phyloP scores from a whole-genome alignment of 352 stramenopile species.

The Phytophthora europaea region DNA sequence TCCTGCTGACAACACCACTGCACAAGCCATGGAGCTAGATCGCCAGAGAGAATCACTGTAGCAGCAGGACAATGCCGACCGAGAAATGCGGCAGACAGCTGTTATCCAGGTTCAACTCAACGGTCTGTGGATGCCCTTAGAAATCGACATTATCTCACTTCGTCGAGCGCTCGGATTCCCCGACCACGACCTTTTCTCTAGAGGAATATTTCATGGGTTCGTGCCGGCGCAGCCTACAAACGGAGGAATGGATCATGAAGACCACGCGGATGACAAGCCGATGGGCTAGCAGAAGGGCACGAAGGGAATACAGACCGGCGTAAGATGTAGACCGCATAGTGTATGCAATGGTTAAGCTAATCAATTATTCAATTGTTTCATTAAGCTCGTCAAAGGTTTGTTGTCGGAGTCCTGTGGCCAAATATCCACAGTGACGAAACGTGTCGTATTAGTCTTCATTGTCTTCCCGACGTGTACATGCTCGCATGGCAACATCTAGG shows the following conservation, averaged over 20 bases:
- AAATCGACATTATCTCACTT: slow-evolving; percentile 1
- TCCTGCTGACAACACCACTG: slow-evolving; percentile 4
- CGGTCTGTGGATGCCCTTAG: slow-evolving; percentile 14
- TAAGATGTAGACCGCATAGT: background rate
- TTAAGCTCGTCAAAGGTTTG: slow-evolving; percentile 5
- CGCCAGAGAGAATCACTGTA: slow-evolving; percentile 1
- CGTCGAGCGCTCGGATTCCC: slow-evolving; percentile 6
- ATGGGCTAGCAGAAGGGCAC: background rate
- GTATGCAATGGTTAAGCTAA: too few relatives aligned
- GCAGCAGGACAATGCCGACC: background rate
- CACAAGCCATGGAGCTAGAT: slow-evolving; percentile 10
- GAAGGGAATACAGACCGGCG: background rate
- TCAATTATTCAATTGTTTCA: background rate
- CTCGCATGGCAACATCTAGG: slow-evolving; percentile 14
- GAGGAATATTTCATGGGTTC: slow-evolving; percentile 9
- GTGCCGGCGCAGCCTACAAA: background rate
- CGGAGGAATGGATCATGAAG: background rate
- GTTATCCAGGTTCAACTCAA: background rate
- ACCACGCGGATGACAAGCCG: background rate
- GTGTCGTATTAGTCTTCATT: slow-evolving; percentile 6
- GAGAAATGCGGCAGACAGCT: background rate
- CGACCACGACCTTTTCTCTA: slow-evolving; percentile 10
- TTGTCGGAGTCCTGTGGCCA: slow-evolving; percentile 4
- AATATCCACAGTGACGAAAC: slow-evolving; percentile 18
- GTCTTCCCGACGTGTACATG: slow-evolving; percentile 7